phyloP scores from a whole-genome alignment of 2,329 filamentous ascomycete species.

The Fusarium incarnatum region DNA sequence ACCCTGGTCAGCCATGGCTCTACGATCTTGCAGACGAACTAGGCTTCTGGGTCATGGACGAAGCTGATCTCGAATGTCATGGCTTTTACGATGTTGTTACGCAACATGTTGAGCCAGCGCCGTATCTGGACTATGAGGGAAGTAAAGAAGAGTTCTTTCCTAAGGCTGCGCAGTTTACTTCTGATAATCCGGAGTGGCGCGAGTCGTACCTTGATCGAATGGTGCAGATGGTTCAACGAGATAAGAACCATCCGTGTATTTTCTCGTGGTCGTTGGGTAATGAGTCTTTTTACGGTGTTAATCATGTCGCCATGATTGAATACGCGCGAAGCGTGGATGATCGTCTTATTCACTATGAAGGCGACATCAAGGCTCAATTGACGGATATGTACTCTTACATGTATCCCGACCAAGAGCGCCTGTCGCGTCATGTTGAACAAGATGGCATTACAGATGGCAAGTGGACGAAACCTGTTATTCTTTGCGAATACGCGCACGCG shows the following conservation, averaged over 20 bases:
- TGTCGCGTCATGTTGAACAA: conserved; percentile 8
- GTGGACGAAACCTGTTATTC: conserved; percentile 14
- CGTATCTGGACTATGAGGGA: conserved; percentile 17
- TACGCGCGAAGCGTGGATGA: conserved; percentile 13
- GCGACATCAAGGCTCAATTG: conserved; percentile 17
- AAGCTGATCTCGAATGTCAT: conserved; percentile 15
- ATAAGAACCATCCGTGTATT: conserved; percentile 20
- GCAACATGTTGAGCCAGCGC: conserved; percentile 3
- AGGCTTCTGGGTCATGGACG: conserved; percentile 23
- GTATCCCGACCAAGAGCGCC: conserved; percentile 16
- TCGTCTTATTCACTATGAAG: conserved; percentile 18
- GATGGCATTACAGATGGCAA: conserved; percentile 2
- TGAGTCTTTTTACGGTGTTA: conserved; percentile 13
- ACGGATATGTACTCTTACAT: conserved; percentile 24
- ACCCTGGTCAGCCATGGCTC: conserved; percentile 7
- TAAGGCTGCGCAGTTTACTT: conserved; percentile 16
- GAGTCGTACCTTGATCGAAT: conserved; percentile 11
- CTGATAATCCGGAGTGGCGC: conserved; percentile 7
- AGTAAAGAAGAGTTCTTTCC: conserved; percentile 23
- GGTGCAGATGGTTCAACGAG: conserved; percentile 14
- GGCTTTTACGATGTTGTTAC: conserved; percentile 20
- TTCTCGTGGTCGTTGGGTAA: conserved; percentile 18
- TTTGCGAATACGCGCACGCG: conserved; percentile 12
- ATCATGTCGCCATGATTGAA: conserved; percentile 17
- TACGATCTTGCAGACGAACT: conserved; percentile 19